Conservation (phyloP, 148 eudicot species). For the Arctostaphylos glauca region DNA sequence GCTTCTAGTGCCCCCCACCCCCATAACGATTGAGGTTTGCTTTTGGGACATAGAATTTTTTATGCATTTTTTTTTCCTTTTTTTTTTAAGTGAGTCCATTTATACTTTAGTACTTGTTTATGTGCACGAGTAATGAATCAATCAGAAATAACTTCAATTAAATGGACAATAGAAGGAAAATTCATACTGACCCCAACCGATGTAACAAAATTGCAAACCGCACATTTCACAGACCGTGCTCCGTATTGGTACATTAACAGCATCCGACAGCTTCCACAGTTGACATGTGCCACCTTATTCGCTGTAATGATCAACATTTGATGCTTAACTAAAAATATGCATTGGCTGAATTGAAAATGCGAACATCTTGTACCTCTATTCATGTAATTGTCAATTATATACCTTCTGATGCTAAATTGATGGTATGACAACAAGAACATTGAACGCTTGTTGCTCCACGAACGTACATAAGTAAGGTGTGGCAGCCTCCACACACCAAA, state of each 20-base stretch:
- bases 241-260: slow-evolving; percentile 83
- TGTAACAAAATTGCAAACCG: slow-evolving; percentile 81
- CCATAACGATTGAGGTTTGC: no score
- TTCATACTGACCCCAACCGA: slow-evolving; percentile 56
- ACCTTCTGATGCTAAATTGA: slow-evolving; percentile 78
- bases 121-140: neutral
- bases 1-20: no score
- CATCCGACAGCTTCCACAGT: slow-evolving; percentile 81
- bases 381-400: slow-evolving; percentile 6
- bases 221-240: slow-evolving; percentile 79
- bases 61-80: no score
- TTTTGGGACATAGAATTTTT: no score
- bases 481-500: slow-evolving; percentile 82
- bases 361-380: neutral
- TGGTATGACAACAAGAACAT: slow-evolving; percentile 84
- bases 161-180: neutral
- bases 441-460: slow-evolving; percentile 91
- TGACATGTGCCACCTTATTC: slow-evolving; percentile 89
- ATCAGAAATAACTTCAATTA: neutral
- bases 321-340: neutral
- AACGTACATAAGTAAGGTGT: slow-evolving; percentile 77
- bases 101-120: neutral
- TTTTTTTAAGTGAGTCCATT: no score
- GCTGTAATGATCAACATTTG: slow-evolving; percentile 39
- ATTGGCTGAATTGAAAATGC: neutral